These are phyloP conservation scores for Raphanus sativus DNA, from an alignment of 345 rosid species.

Conservation along the genomic window DNA sequence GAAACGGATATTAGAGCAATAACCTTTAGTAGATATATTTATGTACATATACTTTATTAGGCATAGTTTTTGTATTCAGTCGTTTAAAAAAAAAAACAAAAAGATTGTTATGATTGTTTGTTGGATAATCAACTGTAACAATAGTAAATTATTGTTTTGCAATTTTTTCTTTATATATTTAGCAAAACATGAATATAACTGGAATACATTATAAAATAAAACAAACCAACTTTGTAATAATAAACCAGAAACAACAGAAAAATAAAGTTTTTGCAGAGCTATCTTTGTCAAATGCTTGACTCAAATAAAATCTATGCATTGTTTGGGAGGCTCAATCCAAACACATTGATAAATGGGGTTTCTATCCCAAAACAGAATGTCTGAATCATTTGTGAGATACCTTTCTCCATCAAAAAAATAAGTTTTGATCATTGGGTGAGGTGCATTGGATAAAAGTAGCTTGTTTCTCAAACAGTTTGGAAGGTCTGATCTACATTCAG, in stretches of 20 bases:
- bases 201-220: neutral
- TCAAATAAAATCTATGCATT: neutral
- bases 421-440: neutral
- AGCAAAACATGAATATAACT: neutral
- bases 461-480: neutral
- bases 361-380: neutral
- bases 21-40: neutral
- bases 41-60: too few species aligned
- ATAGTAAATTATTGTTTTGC: neutral
- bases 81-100: too few species aligned
- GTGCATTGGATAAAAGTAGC: neutral
- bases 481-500: neutral
- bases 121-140: neutral
- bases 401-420: neutral
- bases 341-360: neutral
- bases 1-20: neutral
- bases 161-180: too few species aligned
- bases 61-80: neutral
- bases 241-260: neutral
- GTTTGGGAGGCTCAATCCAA: constrained; percentile 14
- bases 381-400: neutral
- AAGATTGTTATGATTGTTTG: neutral
- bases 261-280: neutral
- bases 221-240: neutral
- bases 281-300: neutral